These are phyloP conservation scores for Elongisporangium prolatum DNA, from an alignment of 352 stramenopile species.

Conservation along the genomic window DNA sequence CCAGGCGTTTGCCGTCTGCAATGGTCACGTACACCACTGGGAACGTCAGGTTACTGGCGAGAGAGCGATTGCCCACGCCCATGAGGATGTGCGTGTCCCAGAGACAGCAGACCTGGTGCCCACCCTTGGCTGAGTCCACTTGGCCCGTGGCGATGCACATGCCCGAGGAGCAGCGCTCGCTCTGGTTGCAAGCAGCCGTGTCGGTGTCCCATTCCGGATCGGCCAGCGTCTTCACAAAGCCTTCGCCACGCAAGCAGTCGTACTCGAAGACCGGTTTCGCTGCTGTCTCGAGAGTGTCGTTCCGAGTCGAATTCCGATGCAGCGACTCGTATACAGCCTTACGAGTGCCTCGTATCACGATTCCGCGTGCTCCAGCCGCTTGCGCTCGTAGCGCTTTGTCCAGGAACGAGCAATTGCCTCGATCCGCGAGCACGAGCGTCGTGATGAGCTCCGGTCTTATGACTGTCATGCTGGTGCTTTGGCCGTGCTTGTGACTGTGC, in stretches of 20 bases:
- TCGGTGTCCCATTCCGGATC: conserved; percentile 48
- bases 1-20: conserved; percentile 40
- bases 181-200: conserved; percentile 21
- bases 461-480: background rate
- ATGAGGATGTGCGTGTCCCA: conserved; percentile 80
- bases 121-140: conserved; percentile 9
- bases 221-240: conserved; percentile 37
- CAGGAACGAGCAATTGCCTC: conserved; percentile 75
- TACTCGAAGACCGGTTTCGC: conserved; percentile 58
- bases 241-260: conserved; percentile 55
- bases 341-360: conserved; percentile 59
- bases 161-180: conserved; percentile 33
- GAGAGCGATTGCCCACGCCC: conserved; percentile 44
- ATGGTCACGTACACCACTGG: conserved; percentile 74
- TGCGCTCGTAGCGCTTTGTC: conserved; percentile 53
- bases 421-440: conserved; percentile 52
- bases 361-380: conserved; percentile 37
- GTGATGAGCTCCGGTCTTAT: conserved; percentile 12
- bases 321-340: conserved; percentile 56
- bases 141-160: conserved; percentile 58
- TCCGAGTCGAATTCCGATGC: conserved; percentile 33
- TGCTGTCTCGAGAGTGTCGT: conserved; percentile 11
- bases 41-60: conserved; percentile 34
- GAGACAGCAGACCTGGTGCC: conserved; percentile 67
- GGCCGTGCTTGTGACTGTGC: background rate